Evolutionary conservation across 75 land plant species (phyloP), one percentile per base, ranked within the genome.

Genomic region (Chamaecyparis obtusa): DNA sequence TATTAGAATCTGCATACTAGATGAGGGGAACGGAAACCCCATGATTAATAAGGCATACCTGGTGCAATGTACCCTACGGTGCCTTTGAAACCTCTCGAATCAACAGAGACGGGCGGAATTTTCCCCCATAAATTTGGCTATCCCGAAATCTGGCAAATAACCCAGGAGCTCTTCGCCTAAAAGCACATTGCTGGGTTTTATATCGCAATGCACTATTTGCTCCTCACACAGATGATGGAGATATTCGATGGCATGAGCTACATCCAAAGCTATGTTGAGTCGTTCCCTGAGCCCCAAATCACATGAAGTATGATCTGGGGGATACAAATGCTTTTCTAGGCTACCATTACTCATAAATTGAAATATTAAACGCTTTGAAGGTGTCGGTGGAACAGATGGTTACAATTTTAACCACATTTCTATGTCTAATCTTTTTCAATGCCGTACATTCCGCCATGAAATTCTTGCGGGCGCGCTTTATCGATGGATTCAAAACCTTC

Each of bases 201-300:
- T 93, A 89, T 93, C 93, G 17, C 96, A 85, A 86, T 96, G 97
- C 10, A 96, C 91, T n/a, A 96, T 90, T 79, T 92, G 91, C 24
- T 94, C 94, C 14, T 85, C 88, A 81, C 93, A 96, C 57, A 88
- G 93, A 57, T 96, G 69, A 24, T 96, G 97, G 43, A 96, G 88
- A 86, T 93, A 96, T 13, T 96, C 94, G 3, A 96, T 78, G 8
- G 94, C 97, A 17, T 91, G 89, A 3, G 97, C 93, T 16, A 96
- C 85, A 30, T 96, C 96, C 3, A 96, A 83, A 9, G 91, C 88
- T 43, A 96, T 91, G 37, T 93, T 90, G 83, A 93, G 87, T 27
- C 95, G 86, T 16, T 86, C 77, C 7, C 82, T 87, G 95, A 96
- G 92, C 3, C 93, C 92, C 71, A 93, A 83, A 16, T 56, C 46